Conservation (phyloP, 306 rosid genomes). For the Luffa aegyptiaca region DNA sequence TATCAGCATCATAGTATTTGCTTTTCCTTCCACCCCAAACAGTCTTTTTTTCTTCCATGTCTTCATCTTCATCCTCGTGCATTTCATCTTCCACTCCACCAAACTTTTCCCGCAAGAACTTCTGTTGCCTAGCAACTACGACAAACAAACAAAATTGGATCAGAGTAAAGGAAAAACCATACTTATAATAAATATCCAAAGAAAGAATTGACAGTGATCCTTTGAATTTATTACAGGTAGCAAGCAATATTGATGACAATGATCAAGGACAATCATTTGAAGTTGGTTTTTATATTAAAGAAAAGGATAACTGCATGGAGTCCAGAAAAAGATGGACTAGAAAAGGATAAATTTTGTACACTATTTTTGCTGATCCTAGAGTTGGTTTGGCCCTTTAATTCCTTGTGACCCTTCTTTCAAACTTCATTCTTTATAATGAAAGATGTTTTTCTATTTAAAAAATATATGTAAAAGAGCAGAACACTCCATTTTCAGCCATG, state of each 20-base stretch:
- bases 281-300: background rate
- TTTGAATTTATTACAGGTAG: background rate
- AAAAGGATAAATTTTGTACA: background rate
- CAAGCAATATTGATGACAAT: background rate
- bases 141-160: conserved; percentile 12
- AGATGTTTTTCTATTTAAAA: background rate
- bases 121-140: conserved; percentile 55
- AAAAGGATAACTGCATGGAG: background rate
- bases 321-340: background rate
- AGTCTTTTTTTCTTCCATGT: conserved; percentile 30
- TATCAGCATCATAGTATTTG: conserved; percentile 57
- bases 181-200: background rate
- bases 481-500: background rate
- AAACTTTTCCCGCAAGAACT: conserved; percentile 37
- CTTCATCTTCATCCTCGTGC: conserved; percentile 53
- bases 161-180: background rate
- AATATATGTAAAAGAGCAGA: background rate
- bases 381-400: background rate
- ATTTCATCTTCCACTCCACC: conserved; percentile 62
- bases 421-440: background rate
- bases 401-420: background rate
- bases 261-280: background rate
- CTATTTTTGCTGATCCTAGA: background rate
- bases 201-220: background rate
- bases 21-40: conserved; percentile 33